Conservation (phyloP, 208 protist genomes). For the Eutreptiella sp. region DNA sequence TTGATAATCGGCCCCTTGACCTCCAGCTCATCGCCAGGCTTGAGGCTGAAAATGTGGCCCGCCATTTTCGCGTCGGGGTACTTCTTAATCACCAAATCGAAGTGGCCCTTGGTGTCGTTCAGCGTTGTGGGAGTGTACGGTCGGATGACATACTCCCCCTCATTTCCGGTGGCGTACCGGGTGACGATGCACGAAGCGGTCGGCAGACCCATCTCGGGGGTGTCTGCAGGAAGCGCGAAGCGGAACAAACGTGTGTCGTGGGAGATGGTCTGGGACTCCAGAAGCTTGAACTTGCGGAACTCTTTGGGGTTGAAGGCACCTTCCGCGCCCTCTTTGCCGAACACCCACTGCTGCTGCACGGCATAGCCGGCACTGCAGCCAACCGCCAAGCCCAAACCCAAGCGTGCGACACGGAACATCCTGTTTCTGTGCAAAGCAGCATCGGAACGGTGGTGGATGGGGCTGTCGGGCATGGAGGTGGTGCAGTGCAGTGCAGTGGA, state of each 20-base stretch:
- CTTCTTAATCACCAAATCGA: slow-evolving; percentile 65
- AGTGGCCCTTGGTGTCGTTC: slow-evolving; percentile 73
- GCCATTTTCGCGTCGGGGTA: slow-evolving; percentile 41
- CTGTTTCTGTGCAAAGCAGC: too few species aligned
- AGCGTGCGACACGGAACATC: too few species aligned
- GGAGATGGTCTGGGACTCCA: slow-evolving; percentile 69
- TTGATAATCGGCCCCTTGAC: slow-evolving; percentile 40
- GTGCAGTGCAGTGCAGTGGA: too few species aligned
- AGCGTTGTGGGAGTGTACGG: slow-evolving; percentile 79
- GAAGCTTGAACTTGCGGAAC: slow-evolving; percentile 62
- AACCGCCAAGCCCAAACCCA: too few species aligned
- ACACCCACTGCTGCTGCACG: too few species aligned
- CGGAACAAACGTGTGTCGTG: slow-evolving; percentile 75
- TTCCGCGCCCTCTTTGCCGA: too few species aligned
- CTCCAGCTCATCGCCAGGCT: slow-evolving; percentile 43
- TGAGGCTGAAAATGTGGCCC: slow-evolving; percentile 38
- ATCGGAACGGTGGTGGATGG: too few species aligned
- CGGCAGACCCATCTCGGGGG: slow-evolving; percentile 57
- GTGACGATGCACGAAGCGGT: slow-evolving; percentile 71
- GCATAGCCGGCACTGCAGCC: too few species aligned
- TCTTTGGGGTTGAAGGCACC: slow-evolving; percentile 61
- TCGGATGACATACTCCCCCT: slow-evolving; percentile 68
- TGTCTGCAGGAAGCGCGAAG: slow-evolving; percentile 60
- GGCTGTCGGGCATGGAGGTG: too few species aligned
- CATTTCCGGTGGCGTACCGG: slow-evolving; percentile 60